A percentile compares a stretch with the other conserved stretches of the same genome.
These are phyloP conservation scores for Pichia sp. DNA, from an alignment of 1,139 yeast species.

Conservation along the genomic window DNA sequence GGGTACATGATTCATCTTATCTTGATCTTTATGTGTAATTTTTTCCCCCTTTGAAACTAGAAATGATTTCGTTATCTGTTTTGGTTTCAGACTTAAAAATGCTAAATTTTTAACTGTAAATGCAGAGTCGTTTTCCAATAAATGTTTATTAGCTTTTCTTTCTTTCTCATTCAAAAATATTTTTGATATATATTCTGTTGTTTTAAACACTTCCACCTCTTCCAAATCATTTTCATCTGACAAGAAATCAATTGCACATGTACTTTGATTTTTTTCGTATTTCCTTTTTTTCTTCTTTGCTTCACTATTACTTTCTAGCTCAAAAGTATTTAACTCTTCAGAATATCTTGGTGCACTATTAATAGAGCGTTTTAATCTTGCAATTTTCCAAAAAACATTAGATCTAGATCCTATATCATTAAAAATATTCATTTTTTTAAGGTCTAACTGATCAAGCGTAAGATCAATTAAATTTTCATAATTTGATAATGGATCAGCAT, in stretches of 20 bases:
- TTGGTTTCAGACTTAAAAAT: slow-evolving; percentile 40
- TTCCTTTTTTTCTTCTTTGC: not conserved
- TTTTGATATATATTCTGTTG: slow-evolving; percentile 27
- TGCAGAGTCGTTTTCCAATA: slow-evolving; percentile 46
- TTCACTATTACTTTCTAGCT: not conserved
- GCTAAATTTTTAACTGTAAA: slow-evolving; percentile 45
- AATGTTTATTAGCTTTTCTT: slow-evolving; percentile 25
- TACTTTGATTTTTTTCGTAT: slow-evolving; percentile 10
- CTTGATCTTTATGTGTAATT: slow-evolving; percentile 24
- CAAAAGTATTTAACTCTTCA: not conserved
- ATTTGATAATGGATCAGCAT: not conserved
- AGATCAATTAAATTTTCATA: slow-evolving; percentile 15
- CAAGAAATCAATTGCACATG: slow-evolving; percentile 30
- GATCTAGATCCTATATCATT: slow-evolving; percentile 61
- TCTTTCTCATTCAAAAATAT: slow-evolving; percentile 26
- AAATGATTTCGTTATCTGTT: slow-evolving; percentile 24
- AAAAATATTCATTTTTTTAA: slow-evolving; percentile 35
- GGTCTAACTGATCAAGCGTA: slow-evolving; percentile 15
- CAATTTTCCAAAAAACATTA: slow-evolving; percentile 78
- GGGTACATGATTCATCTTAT: slow-evolving; percentile 24
- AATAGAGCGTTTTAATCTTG: slow-evolving; percentile 17
- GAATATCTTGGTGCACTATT: not conserved
- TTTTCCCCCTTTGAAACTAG: slow-evolving; percentile 26
- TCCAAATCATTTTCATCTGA: slow-evolving; percentile 35
- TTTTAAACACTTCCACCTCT: slow-evolving; percentile 33